phyloP scores from a whole-genome alignment of 2,329 filamentous ascomycete genomes.

The Aquanectria penicillioides region DNA sequence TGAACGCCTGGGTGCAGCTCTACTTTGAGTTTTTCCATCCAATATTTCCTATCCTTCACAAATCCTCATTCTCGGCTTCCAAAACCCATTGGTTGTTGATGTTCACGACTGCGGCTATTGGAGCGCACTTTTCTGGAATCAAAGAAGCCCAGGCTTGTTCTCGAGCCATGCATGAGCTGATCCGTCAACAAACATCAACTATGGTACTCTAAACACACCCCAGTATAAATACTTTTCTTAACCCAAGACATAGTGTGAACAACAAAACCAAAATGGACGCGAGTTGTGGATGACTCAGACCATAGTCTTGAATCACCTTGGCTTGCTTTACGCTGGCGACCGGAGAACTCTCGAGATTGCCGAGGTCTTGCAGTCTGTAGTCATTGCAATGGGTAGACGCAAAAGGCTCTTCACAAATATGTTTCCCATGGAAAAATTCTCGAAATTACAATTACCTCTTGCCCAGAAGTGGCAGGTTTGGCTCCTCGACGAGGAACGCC shows the following conservation, averaged over 20 bases:
- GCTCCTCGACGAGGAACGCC: background rate
- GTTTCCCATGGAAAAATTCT: background rate
- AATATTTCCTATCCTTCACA: background rate
- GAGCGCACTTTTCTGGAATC: background rate
- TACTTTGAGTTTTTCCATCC: conserved; percentile 5
- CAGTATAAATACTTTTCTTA: background rate
- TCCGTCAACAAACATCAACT: background rate
- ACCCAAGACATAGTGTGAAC: background rate
- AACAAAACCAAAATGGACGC: background rate
- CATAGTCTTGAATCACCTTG: background rate
- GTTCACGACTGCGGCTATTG: background rate
- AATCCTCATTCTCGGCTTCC: background rate
- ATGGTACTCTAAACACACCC: background rate
- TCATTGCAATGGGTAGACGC: background rate
- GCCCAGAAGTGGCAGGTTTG: conserved; percentile 5
- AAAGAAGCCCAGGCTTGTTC: background rate
- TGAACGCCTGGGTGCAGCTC: conserved; percentile 4
- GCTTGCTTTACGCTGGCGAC: background rate
- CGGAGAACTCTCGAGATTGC: background rate
- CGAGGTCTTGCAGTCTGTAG: background rate
- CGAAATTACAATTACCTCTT: background rate
- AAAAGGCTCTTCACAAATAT: conserved; percentile 2
- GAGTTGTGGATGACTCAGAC: conserved; percentile 4
- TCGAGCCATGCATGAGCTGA: background rate
- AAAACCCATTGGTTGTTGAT: conserved; percentile 3